Evolutionary conservation across 257 asterid species (phyloP), one percentile per base, ranked within the genome.

Genomic region (Mentha longifolia): DNA sequence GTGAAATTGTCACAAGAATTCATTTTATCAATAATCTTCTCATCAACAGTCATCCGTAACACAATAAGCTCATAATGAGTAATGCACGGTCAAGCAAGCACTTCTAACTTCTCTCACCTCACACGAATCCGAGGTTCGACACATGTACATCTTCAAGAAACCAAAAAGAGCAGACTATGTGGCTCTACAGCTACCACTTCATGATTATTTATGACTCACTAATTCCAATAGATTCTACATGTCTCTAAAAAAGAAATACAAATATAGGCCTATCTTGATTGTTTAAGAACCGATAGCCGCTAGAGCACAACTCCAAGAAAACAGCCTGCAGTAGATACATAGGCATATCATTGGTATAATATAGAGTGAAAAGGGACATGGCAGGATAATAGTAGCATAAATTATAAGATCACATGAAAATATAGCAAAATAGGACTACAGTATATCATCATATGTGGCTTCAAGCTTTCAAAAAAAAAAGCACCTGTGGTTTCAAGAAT

Each of bases 291-390:
- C 88, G 92, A 67, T 85, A 52, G 17, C 96, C 92, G 61, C 92
- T 79, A 22, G 96, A 65, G 75, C 98, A 93, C 70, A 90, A 76
- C 85, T 90, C 97, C 84, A 93, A 61, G 82, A 87, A 93, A 61
- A 93, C 94, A 59, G 81, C 96, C 98, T 93, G 84, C 61, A 82
- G 45, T 41, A 22, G 46, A 37, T 41, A 56, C 19, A 6, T 17
- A 17, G 10, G 52, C 35, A 35, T 7, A 62, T 9, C 30, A 61
- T 17, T 61, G 50, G 35, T 14, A 58, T 20, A 6, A 12, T 63
- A 6, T 35, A 42, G 39, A 42, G 31, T 17, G 52, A 37, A 19
- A n/a, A 39, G 22, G 3, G 13, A 42, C 14, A 11, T 20, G 13
- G 41, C 3, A 14, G 67, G 16, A 7, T 51, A 59, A 71, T 15